These are phyloP conservation scores for Entomortierella parvispora DNA, from an alignment of 192 early-diverging fungal species.

Conservation along the genomic window DNA sequence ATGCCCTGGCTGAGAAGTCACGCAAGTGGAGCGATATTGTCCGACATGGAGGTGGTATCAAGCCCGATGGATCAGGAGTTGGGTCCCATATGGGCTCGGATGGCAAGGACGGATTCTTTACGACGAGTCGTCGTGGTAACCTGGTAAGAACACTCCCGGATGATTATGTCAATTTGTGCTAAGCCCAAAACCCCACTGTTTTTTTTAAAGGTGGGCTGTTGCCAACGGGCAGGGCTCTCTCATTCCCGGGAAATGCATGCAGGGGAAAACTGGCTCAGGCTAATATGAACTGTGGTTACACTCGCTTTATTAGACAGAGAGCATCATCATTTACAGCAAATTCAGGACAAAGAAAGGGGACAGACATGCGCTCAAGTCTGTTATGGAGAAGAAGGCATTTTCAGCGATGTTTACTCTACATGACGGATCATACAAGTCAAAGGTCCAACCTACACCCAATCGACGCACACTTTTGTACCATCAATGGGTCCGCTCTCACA, in stretches of 20 bases:
- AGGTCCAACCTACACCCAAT: conserved; percentile 47
- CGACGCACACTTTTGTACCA: conserved; percentile 54
- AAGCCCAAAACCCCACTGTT: not conserved
- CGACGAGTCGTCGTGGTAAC: conserved; percentile 25
- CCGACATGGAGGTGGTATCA: conserved; percentile 48
- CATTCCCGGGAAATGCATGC: no score
- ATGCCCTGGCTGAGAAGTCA: conserved; percentile 36
- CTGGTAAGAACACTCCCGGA: conserved; percentile 18
- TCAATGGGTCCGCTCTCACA: conserved; percentile 53
- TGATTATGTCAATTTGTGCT: not conserved
- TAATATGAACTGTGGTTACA: not conserved
- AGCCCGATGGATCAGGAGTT: conserved; percentile 49
- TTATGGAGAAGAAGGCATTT: conserved; percentile 55
- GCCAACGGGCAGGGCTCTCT: not conserved
- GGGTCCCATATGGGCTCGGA: conserved; percentile 28
- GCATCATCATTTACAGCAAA: conserved; percentile 28
- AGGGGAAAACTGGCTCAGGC: not conserved
- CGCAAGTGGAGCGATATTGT: conserved; percentile 52
- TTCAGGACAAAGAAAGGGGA: conserved; percentile 29
- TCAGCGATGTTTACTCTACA: conserved; percentile 64
- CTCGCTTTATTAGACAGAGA: conserved; percentile 28
- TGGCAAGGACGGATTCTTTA: conserved; percentile 48
- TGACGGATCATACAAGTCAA: conserved; percentile 60
- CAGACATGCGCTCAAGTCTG: conserved; percentile 55
- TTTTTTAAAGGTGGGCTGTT: conserved; percentile 17